Evolutionary conservation across 176 grass and related monocot genomes (phyloP), one percentile per base, ranked within the genome.

Genomic region (Coix lacrymajobi): DNA sequence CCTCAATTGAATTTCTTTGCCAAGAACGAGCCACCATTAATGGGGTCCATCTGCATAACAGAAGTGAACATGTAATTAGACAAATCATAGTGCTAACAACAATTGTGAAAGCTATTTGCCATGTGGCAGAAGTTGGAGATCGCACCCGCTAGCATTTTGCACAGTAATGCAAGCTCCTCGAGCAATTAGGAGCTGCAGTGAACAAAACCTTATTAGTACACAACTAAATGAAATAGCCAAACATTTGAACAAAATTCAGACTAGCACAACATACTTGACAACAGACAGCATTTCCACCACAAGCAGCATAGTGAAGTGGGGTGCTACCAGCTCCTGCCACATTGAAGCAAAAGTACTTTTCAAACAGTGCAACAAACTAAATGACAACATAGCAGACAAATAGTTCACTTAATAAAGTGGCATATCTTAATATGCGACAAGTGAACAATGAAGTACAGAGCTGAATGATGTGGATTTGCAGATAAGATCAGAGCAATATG

Each of bases 231-330:
- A 77, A 73, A 83, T 6, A 79, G 4, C 0, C 20, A 44, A 71
- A 81, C 63, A 85, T 76, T 58, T 69, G 44, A 76, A 83, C 10
- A 62, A 34, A 34, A 36, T 29, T 69, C 32, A 48, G 62, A 46
- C 14, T 80, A 78, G 72, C 25, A 71, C 14, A 85, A 85, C 90
- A 79, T 94, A 96, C 96, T 82, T 99, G 93, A 83, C 96, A 99
- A 81, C 93, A 99, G 44, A 90, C 80, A 71, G 85, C 83, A 87
- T 96, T 99, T 89, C 96, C 96, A 69, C 96, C 93, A 81, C 93
- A 96, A 67, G 96, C 96, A 81, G 91, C 93, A 79, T 99, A 99
- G 89, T 96, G 96, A 79, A 99, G 89, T 33, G 93, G 91, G 45
- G 91, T 99, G 87, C 96, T 99, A 80, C 96, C 96, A 49, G 91